Evolutionary conservation across 2,329 filamentous ascomycete genomes (phyloP).

Genomic region (Harringtonia aguacate): DNA sequence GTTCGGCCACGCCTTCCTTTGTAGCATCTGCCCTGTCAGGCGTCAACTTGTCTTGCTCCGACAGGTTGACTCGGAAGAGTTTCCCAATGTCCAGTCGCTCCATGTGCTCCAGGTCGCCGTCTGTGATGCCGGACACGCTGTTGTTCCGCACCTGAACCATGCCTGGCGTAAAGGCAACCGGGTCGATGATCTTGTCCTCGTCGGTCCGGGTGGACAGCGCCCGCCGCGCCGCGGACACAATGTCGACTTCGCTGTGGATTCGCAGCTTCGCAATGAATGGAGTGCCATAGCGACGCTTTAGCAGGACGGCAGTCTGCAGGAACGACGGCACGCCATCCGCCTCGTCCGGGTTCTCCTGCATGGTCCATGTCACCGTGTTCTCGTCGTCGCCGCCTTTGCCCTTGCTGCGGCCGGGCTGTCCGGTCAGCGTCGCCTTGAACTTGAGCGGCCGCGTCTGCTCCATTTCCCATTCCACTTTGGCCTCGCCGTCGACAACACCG

Average conservation of each 20-base stretch:
- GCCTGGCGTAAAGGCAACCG: constrained; percentile 1
- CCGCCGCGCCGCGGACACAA: not conserved
- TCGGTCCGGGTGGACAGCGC: not conserved
- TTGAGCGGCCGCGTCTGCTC: constrained; percentile 3
- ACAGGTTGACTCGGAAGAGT: constrained; percentile 2
- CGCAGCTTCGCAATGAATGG: constrained; percentile 1
- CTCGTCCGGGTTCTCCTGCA: constrained; percentile 4
- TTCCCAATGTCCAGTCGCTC: not conserved
- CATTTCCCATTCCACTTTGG: constrained; percentile 4
- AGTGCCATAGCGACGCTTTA: not conserved
- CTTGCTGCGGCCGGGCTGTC: not conserved
- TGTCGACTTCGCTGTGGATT: constrained; percentile 1
- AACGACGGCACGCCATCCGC: constrained; percentile 6
- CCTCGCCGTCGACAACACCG: not conserved
- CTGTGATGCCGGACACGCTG: constrained; percentile 1
- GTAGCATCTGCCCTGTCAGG: not conserved
- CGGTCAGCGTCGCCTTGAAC: constrained; percentile 5
- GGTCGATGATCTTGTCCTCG: constrained; percentile 5
- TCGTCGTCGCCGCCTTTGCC: constrained; percentile 2
- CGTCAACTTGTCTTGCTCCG: constrained; percentile 2
- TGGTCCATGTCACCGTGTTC: constrained; percentile 5
- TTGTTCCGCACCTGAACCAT: constrained; percentile 3
- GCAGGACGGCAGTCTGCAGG: constrained; percentile 7
- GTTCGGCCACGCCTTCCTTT: too few relatives aligned
- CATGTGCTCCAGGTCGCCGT: constrained; percentile 1